phyloP scores from a whole-genome alignment of 208 protist species.

The Trichomonas gallinae region DNA sequence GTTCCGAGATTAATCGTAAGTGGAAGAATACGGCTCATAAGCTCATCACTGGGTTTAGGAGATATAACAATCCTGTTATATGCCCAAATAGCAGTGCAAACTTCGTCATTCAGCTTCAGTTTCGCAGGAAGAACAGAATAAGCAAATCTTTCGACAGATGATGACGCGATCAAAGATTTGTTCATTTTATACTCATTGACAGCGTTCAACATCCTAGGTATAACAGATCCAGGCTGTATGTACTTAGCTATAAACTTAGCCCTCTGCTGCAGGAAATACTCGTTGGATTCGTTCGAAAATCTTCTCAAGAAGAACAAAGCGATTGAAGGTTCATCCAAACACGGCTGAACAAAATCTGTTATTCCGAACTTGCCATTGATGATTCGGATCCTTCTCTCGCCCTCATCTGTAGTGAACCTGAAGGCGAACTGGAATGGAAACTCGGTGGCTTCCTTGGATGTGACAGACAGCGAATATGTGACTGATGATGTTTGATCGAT shows the following conservation, averaged over 20 bases:
- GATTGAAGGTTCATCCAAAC: background rate
- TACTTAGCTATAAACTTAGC: too few species aligned
- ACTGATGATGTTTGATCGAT: background rate
- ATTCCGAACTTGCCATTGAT: background rate
- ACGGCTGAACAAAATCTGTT: background rate
- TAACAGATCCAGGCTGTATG: background rate
- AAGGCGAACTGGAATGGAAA: background rate
- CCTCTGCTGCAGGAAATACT: background rate
- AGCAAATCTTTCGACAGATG: slow-evolving; percentile 1
- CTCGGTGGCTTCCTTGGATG: too few species aligned
- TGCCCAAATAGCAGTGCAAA: background rate
- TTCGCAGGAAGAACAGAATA: background rate
- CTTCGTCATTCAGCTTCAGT: background rate
- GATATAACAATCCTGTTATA: background rate
- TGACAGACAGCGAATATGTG: background rate
- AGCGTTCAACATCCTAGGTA: background rate
- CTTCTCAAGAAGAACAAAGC: background rate
- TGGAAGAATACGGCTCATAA: background rate
- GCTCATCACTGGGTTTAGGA: background rate
- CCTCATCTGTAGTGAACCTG: background rate
- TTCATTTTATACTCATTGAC: too few species aligned
- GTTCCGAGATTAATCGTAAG: background rate
- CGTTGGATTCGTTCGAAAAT: background rate
- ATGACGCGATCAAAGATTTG: background rate
- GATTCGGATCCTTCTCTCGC: background rate